Conservation (phyloP, 768 basidiomycete genomes). For the Hericium rajendrae region DNA sequence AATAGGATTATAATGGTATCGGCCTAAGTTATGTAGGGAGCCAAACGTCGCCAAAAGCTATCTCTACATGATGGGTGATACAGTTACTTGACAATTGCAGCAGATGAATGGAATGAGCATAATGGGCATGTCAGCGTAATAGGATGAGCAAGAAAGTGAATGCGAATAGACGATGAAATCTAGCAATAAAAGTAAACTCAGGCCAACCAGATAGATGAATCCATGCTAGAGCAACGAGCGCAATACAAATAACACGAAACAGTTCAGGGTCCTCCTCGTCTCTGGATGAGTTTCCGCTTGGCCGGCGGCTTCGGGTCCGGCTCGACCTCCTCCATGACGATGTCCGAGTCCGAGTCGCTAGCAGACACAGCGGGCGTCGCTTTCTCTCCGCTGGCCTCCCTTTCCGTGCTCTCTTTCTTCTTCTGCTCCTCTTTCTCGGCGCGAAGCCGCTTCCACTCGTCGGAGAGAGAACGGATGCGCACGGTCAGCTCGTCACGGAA, state of each 20-base stretch:
- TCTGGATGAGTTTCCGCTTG: neutral
- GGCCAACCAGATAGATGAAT: too few species aligned
- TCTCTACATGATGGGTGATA: too few species aligned
- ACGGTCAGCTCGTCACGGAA: slow-evolving; percentile 6
- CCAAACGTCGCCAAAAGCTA: neutral
- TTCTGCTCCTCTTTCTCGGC: slow-evolving; percentile 5
- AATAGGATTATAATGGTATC: neutral
- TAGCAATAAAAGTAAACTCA: neutral
- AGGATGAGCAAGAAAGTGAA: neutral
- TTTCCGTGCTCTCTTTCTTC: slow-evolving; percentile 1
- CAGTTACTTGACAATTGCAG: too few species aligned
- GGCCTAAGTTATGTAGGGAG: neutral
- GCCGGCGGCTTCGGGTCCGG: neutral
- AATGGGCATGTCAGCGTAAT: too few species aligned
- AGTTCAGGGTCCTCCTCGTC: too few species aligned
- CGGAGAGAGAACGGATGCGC: slow-evolving; percentile 8
- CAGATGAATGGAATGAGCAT: too few species aligned
- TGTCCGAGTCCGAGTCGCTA: slow-evolving; percentile 9
- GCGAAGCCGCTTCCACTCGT: slow-evolving; percentile 11
- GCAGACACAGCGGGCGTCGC: slow-evolving; percentile 6
- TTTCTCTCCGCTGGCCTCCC: slow-evolving; percentile 2
- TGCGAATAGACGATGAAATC: neutral
- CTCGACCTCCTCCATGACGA: slow-evolving; percentile 7
- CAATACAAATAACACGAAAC: too few species aligned
- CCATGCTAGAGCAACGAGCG: too few species aligned